Evolutionary conservation across 2,329 filamentous ascomycete genomes (phyloP).

Genomic region (Cladosporium phlei): DNA sequence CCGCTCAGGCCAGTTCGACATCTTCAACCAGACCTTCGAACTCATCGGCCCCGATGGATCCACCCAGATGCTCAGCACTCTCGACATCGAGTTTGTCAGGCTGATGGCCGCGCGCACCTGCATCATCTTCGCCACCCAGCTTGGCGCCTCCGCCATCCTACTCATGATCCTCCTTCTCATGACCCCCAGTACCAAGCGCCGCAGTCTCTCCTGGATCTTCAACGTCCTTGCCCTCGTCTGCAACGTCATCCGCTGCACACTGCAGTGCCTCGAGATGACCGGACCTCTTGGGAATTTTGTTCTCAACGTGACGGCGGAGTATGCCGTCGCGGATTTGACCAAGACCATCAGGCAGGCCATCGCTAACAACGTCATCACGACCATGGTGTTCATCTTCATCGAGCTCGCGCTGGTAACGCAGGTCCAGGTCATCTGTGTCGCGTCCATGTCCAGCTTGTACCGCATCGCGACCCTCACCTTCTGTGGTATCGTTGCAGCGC

Average conservation of each 20-base stretch:
- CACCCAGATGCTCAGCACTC: slow-evolving; percentile 37
- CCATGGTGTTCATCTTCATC: slow-evolving; percentile 52
- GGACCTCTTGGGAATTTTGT: slow-evolving; percentile 58
- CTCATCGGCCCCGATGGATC: slow-evolving; percentile 43
- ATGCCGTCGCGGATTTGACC: slow-evolving; percentile 16
- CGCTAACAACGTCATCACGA: slow-evolving; percentile 44
- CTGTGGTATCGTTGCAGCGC: slow-evolving; percentile 47
- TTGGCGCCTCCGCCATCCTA: slow-evolving; percentile 63
- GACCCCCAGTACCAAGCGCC: slow-evolving; percentile 61
- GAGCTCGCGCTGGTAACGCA: slow-evolving; percentile 59
- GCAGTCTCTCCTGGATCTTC: slow-evolving; percentile 59
- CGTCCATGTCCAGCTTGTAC: slow-evolving; percentile 37
- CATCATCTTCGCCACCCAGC: slow-evolving; percentile 66
- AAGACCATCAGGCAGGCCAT: slow-evolving; percentile 35
- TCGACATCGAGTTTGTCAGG: slow-evolving; percentile 42
- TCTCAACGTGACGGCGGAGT: slow-evolving; percentile 12
- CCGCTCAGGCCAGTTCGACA: slow-evolving; percentile 40
- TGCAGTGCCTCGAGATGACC: slow-evolving; percentile 57
- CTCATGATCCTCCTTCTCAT: slow-evolving; percentile 62
- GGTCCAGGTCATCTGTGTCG: slow-evolving; percentile 58
- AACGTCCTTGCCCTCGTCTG: slow-evolving; percentile 58
- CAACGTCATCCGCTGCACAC: slow-evolving; percentile 55
- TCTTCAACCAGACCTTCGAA: slow-evolving; percentile 49
- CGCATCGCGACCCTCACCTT: slow-evolving; percentile 43
- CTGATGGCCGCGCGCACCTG: slow-evolving; percentile 41